Evolutionary conservation across 345 rosid genomes (phyloP), one percentile per base, ranked within the genome.

Genomic region (Luvunga scandens): DNA sequence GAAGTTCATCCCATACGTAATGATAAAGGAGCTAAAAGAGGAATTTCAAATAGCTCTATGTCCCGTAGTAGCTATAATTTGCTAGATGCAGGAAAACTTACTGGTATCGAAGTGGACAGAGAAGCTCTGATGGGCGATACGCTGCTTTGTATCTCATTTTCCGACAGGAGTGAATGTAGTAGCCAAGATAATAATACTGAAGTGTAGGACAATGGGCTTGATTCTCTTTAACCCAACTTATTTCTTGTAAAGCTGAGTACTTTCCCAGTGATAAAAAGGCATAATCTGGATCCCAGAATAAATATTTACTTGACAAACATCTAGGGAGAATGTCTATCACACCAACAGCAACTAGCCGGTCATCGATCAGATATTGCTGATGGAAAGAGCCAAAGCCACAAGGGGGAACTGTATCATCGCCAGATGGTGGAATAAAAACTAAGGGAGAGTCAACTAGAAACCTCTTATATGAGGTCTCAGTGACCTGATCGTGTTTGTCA

Each of bases 61-160:
- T 7, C 71, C 66, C 48, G 36, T 30, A 78, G 69, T 72, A 30
- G 39, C 27, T 31, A 27, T 61, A 18, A 71, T 66, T 78, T 38
- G 76, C 64, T 42, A 22, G 66, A 82, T 69, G 60, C 25, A 69
- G 39, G 74, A 38, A 22, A 77, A 89, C 98, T 83, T 90, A 96
- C 99, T 84, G 85, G 82, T 90, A 90, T 69, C 89, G 98, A 81
- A 87, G 98, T 72, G 98, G 99, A 68, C 99, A 96, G 16, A 96
- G 94, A 82, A 96, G 98, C 88, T 94, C 97, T 57, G 98, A 92
- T 30, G 99, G 99, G 77, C 76, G 63, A 87, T 96, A 96, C 8
- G 94, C 95, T 50, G 98, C 97, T 89, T 96, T 96, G 84, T 96
- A 96, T 90, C 95, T 94, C 99, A 96, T 96, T 86, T 96, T 96